Conservation (phyloP, 2,329 filamentous ascomycete genomes). For the Colletotrichum coccodes region DNA sequence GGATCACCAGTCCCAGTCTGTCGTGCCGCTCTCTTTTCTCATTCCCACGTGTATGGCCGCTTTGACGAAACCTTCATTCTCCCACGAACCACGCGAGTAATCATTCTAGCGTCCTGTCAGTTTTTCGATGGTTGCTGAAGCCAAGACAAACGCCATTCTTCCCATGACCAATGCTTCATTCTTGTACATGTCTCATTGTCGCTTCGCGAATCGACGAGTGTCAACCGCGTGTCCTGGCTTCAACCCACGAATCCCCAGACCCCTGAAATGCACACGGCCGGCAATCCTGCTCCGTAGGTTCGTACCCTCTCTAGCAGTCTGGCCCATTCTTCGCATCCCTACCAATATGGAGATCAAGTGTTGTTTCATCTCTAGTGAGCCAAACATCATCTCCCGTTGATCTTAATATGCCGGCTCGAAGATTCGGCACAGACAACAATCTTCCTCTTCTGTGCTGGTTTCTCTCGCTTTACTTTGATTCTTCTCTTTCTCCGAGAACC, state of each 20-base stretch:
- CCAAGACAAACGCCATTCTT: not conserved
- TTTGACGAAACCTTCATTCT: not conserved
- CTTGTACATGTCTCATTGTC: not conserved
- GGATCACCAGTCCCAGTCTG: conserved; percentile 2
- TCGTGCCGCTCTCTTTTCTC: not conserved
- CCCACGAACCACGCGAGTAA: not conserved
- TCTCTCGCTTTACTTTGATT: not conserved
- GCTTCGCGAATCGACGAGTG: not conserved
- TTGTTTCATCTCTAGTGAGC: not conserved
- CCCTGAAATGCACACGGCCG: conserved; percentile 4
- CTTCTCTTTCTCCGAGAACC: no score
- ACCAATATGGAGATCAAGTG: conserved; percentile 2
- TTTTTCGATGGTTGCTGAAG: conserved; percentile 2
- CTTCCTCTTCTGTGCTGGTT: not conserved
- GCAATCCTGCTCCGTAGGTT: not conserved
- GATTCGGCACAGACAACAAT: not conserved
- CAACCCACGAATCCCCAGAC: not conserved
- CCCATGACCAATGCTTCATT: not conserved
- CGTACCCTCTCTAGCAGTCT: not conserved
- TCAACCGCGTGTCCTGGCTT: not conserved
- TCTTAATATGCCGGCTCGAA: not conserved
- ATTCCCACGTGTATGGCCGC: conserved; percentile 7
- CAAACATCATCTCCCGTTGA: not conserved
- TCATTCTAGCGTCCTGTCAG: conserved; percentile 6
- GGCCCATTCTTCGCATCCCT: not conserved